Conservation (phyloP, 2,329 filamentous ascomycete genomes). For the Fusarium hostae region DNA sequence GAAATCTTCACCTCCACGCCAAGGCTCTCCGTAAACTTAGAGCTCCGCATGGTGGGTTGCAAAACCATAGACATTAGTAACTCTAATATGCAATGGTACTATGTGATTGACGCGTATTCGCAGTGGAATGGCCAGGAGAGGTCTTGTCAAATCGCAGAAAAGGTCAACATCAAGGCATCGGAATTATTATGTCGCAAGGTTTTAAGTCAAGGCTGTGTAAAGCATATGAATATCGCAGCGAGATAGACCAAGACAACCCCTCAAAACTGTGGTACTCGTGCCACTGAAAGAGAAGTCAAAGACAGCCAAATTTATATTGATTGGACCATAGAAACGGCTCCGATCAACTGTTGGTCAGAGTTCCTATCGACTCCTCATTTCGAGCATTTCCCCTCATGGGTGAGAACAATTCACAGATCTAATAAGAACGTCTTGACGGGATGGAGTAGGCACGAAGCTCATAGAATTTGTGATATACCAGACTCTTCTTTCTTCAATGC, state of each 20-base stretch:
- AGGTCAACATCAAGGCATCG: neutral
- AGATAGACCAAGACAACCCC: neutral
- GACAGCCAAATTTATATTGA: too few species aligned
- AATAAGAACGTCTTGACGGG: neutral
- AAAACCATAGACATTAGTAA: neutral
- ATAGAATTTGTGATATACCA: too few species aligned
- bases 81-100: neutral
- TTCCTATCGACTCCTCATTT: neutral
- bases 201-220: neutral
- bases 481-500: neutral
- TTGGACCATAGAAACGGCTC: neutral
- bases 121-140: neutral
- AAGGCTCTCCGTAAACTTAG: neutral
- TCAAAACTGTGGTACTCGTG: neutral
- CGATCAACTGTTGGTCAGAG: accelerated
- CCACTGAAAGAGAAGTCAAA: accelerated
- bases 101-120: too few species aligned
- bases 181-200: neutral
- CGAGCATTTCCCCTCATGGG: neutral
- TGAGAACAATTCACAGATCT: too few species aligned
- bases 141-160: neutral
- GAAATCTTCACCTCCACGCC: neutral
- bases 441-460: too few species aligned
- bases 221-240: neutral
- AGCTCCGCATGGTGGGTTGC: accelerated